phyloP scores from a whole-genome alignment of 208 protist genomes.

The Lotmaria passim region DNA sequence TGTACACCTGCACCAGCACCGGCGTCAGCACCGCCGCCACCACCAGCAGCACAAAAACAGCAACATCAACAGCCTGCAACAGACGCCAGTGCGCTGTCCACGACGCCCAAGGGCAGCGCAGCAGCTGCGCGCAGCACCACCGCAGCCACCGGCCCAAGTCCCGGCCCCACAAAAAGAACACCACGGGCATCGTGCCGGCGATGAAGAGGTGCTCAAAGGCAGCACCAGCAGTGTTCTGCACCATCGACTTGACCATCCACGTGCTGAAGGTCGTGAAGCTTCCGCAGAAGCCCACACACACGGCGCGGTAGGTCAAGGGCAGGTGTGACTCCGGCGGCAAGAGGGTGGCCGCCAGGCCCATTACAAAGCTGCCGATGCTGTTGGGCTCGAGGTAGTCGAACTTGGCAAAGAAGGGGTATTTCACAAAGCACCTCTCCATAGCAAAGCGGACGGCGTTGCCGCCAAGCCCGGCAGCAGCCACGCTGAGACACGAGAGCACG shows the following conservation, averaged over 20 bases:
- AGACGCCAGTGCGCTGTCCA: constrained; percentile 19
- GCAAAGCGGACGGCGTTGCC: constrained; percentile 55
- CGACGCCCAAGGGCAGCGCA: constrained; percentile 16
- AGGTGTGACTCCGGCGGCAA: constrained; percentile 32
- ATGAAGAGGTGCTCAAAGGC: constrained; percentile 55
- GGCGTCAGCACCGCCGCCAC: constrained; percentile 41
- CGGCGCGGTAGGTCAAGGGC: constrained; percentile 37
- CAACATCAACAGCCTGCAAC: constrained; percentile 29
- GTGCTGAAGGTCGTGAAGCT: constrained; percentile 64
- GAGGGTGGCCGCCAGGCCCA: constrained; percentile 37
- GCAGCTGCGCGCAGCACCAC: constrained; percentile 13
- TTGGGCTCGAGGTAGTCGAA: constrained; percentile 56
- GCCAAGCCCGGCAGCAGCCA: constrained; percentile 51
- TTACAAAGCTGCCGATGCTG: constrained; percentile 50
- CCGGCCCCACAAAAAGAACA: constrained; percentile 55
- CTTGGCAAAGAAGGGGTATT: constrained; percentile 38
- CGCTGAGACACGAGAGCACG: constrained; percentile 39
- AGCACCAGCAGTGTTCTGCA: constrained; percentile 29
- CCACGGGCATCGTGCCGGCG: constrained; percentile 57
- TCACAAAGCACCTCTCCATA: constrained; percentile 25
- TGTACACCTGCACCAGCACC: constrained; percentile 45
- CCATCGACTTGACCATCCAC: constrained; percentile 54
- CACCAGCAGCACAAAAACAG: constrained; percentile 33
- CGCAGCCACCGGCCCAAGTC: constrained; percentile 30
- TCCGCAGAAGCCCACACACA: constrained; percentile 66